Evolutionary conservation across 192 early-diverging fungal species (phyloP).

Genomic region (Phlyctochytrium bullatum): DNA sequence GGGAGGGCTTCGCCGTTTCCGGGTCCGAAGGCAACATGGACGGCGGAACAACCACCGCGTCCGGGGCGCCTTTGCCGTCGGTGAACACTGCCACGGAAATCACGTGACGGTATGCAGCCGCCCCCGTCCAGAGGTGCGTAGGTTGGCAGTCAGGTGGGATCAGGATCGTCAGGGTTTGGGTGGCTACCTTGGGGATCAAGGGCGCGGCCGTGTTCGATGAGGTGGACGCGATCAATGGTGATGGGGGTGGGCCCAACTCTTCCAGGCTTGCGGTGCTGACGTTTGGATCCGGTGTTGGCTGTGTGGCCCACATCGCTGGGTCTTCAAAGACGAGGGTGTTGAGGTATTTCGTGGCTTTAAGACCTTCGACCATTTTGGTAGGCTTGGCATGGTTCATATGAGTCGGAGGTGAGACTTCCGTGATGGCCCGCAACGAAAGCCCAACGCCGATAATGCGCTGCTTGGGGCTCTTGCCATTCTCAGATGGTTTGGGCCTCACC

Average conservation of each 20-base stretch:
- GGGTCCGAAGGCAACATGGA: too few species aligned
- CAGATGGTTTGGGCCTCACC: neutral
- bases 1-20: neutral
- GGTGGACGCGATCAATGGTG: too few species aligned
- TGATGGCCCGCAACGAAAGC: neutral
- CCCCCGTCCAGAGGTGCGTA: neutral
- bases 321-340: neutral
- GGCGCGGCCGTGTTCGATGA: too few species aligned
- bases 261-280: neutral
- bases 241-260: too few species aligned
- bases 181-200: neutral
- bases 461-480: too few species aligned
- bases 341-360: neutral
- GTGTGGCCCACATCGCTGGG: neutral
- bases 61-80: neutral
- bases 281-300: neutral
- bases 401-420: too few species aligned
- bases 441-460: neutral
- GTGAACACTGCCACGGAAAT: neutral
- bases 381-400: too few species aligned
- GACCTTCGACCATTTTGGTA: neutral
- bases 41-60: too few species aligned
- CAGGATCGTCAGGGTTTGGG: neutral
- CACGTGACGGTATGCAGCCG: neutral
- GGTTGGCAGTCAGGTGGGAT: neutral